A percentile compares a stretch with the other conserved stretches of the same genome.
These are phyloP conservation scores for Aspergillaceae sp. DNA, from an alignment of 2,329 filamentous ascomycete genomes.

Conservation along the genomic window DNA sequence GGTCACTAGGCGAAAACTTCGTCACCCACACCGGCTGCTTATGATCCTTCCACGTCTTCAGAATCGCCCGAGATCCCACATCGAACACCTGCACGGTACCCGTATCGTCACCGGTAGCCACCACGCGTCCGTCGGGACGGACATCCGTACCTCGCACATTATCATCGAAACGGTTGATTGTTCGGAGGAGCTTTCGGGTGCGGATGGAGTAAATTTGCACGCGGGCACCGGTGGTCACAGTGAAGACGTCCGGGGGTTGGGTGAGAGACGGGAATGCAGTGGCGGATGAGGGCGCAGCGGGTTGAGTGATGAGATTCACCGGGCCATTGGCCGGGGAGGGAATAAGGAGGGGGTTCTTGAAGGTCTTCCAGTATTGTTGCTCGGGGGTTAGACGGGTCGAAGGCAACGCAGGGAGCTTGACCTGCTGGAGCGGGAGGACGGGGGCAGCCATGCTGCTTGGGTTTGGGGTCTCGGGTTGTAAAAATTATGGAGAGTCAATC, in stretches of 20 bases:
- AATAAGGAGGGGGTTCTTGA: conserved; percentile 83
- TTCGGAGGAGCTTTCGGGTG: conserved; percentile 85
- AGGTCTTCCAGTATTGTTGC: conserved; percentile 92
- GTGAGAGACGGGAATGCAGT: conserved; percentile 36
- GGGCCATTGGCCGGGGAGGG: conserved; percentile 84
- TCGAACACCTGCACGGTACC: conserved; percentile 95
- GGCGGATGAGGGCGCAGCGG: conserved; percentile 39
- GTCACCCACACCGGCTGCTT: conserved; percentile 91
- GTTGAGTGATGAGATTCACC: conserved; percentile 81
- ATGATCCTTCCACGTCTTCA: conserved; percentile 92
- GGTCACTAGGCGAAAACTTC: conserved; percentile 79
- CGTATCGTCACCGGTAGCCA: conserved; percentile 84
- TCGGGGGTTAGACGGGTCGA: conserved; percentile 72
- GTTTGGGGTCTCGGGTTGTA: neutral
- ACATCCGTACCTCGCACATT: conserved; percentile 85
- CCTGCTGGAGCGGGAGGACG: conserved; percentile 67
- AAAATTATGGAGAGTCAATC: conserved; percentile 2
- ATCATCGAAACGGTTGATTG: conserved; percentile 87
- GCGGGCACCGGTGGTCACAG: conserved; percentile 86
- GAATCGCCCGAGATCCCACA: conserved; percentile 74
- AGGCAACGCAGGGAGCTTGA: conserved; percentile 76
- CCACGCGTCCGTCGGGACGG: conserved; percentile 74
- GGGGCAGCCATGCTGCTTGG: conserved; percentile 64
- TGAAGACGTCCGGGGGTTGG: conserved; percentile 56
- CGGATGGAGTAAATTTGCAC: conserved; percentile 90